A percentile compares a stretch with the other conserved stretches of the same genome.
Conservation (phyloP, 2,329 filamentous ascomycete species). For the Pseudogymnoascus sp. region DNA sequence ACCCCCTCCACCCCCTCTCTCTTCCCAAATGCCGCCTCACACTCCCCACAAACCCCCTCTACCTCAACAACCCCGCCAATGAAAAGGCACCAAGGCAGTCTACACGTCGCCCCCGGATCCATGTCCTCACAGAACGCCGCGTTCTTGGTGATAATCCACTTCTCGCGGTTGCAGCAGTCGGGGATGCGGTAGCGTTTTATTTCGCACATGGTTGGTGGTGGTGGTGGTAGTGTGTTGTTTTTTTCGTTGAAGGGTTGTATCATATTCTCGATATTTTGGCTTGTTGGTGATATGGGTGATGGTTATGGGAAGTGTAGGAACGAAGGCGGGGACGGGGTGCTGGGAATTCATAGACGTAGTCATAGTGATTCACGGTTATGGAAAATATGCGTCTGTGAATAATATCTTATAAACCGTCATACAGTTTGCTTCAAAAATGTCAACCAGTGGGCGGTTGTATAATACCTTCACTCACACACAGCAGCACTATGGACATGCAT, state of each 20-base stretch:
- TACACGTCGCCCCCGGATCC: neutral
- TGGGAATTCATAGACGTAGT: neutral
- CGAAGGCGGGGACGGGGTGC: neutral
- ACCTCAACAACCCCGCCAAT: neutral
- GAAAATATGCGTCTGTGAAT: neutral
- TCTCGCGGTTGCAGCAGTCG: slow-evolving; percentile 9
- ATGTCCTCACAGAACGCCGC: neutral
- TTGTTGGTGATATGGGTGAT: neutral
- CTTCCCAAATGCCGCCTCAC: neutral
- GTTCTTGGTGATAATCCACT: slow-evolving; percentile 3
- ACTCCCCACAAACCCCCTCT: neutral
- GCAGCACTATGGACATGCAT: neutral
- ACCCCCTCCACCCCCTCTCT: too few relatives aligned
- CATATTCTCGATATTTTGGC: neutral
- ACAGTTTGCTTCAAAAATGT: neutral
- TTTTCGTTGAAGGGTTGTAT: neutral
- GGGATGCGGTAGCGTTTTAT: neutral
- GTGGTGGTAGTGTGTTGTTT: too few relatives aligned
- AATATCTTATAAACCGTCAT: neutral
- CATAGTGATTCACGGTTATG: neutral
- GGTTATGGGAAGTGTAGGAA: neutral
- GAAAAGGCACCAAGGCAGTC: neutral
- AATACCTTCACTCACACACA: neutral
- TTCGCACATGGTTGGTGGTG: slow-evolving; percentile 5
- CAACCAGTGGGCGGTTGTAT: neutral